Conservation (phyloP, 2,329 filamentous ascomycete genomes). For the Xenosphaeropsis pyriputrescens region DNA sequence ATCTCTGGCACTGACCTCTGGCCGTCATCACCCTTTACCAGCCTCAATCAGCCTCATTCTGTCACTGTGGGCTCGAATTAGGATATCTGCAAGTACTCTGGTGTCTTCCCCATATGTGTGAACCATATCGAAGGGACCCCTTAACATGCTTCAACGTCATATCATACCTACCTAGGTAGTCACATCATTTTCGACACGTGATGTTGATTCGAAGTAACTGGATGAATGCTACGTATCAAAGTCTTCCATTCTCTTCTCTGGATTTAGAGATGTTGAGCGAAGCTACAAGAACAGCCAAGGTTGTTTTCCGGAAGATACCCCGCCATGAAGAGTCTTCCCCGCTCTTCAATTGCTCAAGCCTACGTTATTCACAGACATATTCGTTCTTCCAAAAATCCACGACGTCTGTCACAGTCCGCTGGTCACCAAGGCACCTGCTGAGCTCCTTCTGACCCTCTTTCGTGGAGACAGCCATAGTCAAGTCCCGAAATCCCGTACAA, state of each 20-base stretch:
- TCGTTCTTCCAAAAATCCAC: constrained; percentile 17
- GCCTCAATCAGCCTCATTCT: too few relatives aligned
- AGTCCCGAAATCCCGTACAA: constrained; percentile 10
- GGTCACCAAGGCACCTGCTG: constrained; percentile 10
- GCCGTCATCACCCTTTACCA: too few relatives aligned
- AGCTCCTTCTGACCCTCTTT: constrained; percentile 10
- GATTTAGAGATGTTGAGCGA: not conserved
- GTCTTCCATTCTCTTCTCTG: not conserved
- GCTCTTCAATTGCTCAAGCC: not conserved
- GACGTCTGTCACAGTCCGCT: constrained; percentile 9
- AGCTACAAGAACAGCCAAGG: not conserved
- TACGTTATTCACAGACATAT: constrained; percentile 8
- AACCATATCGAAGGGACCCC: too few relatives aligned
- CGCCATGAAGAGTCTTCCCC: not conserved
- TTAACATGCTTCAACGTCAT: too few relatives aligned
- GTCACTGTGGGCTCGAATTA: too few relatives aligned
- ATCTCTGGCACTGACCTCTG: too few relatives aligned
- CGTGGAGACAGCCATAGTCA: constrained; percentile 12
- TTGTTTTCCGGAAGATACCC: not conserved
- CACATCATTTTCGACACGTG: not conserved
- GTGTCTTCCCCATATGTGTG: too few relatives aligned
- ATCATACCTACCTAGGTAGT: too few relatives aligned
- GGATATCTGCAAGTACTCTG: too few relatives aligned
- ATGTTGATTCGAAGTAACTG: not conserved
- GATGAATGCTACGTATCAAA: not conserved